These are phyloP conservation scores for Saccharum spontaneum DNA, from an alignment of 176 grass and related monocot genomes.

Conservation along the genomic window DNA sequence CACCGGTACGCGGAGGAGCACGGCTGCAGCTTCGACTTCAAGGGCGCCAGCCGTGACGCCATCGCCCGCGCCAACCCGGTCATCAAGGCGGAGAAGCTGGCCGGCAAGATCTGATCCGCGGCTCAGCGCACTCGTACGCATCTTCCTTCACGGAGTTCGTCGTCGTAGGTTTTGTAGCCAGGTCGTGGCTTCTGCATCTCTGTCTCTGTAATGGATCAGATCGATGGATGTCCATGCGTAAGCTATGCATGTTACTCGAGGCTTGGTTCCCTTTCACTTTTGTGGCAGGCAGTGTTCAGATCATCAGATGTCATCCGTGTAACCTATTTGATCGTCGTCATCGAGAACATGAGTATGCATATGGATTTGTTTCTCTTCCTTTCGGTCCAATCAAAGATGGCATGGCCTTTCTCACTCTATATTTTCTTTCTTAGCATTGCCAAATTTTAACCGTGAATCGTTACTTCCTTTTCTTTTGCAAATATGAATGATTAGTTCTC, in stretches of 20 bases:
- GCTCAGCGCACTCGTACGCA: not conserved
- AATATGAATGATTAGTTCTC: too few species aligned
- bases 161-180: not conserved
- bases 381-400: not conserved
- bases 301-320: not conserved
- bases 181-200: not conserved
- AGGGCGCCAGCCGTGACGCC: constrained; percentile 3
- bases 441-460: not conserved
- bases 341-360: not conserved
- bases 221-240: not conserved
- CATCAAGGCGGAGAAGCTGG: constrained; percentile 38
- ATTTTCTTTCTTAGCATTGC: not conserved
- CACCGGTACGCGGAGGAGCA: constrained; percentile 37
- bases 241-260: not conserved
- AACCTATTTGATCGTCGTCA: not conserved
- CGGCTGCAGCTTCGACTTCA: constrained; percentile 21
- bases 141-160: not conserved
- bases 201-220: not conserved
- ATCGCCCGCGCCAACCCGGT: constrained; percentile 34
- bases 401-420: not conserved
- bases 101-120: constrained; percentile 9
- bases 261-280: too few species aligned
- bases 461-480: too few species aligned
- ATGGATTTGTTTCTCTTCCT: not conserved
- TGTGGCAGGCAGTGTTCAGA: too few species aligned